Conservation (phyloP, 148 eudicot genomes). For the Nyssa sinensis region DNA sequence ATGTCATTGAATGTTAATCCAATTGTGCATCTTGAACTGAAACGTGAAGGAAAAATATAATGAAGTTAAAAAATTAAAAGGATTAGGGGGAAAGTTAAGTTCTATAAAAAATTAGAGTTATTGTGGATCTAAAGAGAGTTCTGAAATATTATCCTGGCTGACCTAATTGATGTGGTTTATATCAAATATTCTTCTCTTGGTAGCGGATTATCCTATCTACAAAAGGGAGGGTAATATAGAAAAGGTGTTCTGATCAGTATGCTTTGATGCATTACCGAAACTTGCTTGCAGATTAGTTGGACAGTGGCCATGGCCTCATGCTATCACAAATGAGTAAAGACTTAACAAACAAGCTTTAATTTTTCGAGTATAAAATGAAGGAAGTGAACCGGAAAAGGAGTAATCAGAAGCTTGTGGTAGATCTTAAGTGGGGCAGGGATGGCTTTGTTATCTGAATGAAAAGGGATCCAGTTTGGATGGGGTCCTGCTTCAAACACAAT, state of each 20-base stretch:
- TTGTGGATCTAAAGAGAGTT: neutral
- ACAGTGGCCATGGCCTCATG: too few species aligned
- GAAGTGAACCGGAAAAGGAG: neutral
- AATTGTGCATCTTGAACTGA: neutral
- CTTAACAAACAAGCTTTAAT: neutral
- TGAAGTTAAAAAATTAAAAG: neutral
- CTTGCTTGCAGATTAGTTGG: too few species aligned
- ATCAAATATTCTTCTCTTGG: neutral
- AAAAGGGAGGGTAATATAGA: neutral
- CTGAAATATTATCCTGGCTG: neutral
- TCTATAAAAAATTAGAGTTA: neutral
- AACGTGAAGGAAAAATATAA: neutral
- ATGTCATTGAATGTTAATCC: constrained; percentile 4
- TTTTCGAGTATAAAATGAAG: neutral
- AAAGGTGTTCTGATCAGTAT: neutral
- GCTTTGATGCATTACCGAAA: too few species aligned
- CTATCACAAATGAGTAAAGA: too few species aligned
- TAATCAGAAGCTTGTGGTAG: neutral
- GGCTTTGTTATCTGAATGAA: neutral
- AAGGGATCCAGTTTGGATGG: neutral
- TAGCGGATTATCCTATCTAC: neutral
- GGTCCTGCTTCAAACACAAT: neutral
- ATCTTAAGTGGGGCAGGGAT: neutral
- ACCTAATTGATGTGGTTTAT: neutral
- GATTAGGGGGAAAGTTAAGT: neutral